These are phyloP conservation scores for Sporothrix euskadiensis DNA, from an alignment of 2,329 filamentous ascomycete genomes.

Conservation along the genomic window DNA sequence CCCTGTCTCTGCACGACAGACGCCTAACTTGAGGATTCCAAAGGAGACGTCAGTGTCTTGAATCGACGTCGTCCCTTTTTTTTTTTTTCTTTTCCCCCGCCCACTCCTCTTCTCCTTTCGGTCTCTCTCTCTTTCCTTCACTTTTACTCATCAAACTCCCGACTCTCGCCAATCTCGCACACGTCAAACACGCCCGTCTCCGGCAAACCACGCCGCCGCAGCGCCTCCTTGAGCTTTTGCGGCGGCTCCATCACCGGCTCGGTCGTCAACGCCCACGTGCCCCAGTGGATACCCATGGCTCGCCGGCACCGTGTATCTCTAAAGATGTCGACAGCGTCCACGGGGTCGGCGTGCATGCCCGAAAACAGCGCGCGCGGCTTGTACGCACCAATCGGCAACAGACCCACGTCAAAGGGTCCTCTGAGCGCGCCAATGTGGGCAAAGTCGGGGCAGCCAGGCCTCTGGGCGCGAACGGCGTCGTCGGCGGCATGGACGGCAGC, in stretches of 20 bases:
- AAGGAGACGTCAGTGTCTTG: not conserved
- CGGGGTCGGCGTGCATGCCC: slow-evolving; percentile 80
- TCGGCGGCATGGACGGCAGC: slow-evolving; percentile 59
- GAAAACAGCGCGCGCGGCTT: slow-evolving; percentile 71
- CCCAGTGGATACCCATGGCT: slow-evolving; percentile 91
- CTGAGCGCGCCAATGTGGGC: slow-evolving; percentile 75
- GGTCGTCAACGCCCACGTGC: slow-evolving; percentile 80
- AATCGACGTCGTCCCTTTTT: not conserved
- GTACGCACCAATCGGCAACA: slow-evolving; percentile 94
- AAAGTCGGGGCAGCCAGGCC: slow-evolving; percentile 81
- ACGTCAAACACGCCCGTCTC: slow-evolving; percentile 78
- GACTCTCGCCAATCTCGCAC: slow-evolving; percentile 81
- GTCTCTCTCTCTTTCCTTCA: too few species aligned
- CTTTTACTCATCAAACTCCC: slow-evolving; percentile 57
- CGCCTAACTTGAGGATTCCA: not conserved
- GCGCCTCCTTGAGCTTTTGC: slow-evolving; percentile 66
- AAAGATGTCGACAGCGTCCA: slow-evolving; percentile 88
- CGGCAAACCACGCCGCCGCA: slow-evolving; percentile 64
- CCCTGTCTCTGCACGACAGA: not conserved
- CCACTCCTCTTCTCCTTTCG: not conserved
- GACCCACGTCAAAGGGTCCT: slow-evolving; percentile 84
- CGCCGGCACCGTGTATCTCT: slow-evolving; percentile 73
- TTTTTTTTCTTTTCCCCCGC: not conserved
- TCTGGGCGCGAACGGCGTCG: slow-evolving; percentile 67
- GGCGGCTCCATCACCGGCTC: slow-evolving; percentile 88